Evolutionary conservation across 352 stramenopile species (phyloP).

Genomic region (Saprolegnia diclina): DNA sequence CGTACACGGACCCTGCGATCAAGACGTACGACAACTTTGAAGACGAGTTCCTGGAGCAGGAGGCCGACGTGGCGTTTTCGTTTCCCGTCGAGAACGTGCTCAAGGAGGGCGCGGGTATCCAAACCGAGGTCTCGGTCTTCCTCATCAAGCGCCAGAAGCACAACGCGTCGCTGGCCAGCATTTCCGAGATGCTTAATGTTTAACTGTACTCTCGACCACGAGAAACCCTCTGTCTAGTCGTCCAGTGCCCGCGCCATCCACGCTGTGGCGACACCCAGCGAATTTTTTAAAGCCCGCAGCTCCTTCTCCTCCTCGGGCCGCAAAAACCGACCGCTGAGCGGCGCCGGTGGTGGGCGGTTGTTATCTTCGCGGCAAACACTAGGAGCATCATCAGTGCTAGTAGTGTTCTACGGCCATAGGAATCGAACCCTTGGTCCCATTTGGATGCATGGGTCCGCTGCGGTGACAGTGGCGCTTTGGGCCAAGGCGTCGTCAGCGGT

Average conservation of each 20-base stretch:
- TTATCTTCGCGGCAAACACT: conserved; percentile 8
- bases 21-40: conserved; percentile 86
- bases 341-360: neutral
- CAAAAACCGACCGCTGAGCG: conserved; percentile 40
- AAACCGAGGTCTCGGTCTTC: conserved; percentile 70
- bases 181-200: conserved; percentile 77
- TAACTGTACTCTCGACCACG: conserved; percentile 35
- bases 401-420: too few relatives aligned
- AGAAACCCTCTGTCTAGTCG: conserved; percentile 14
- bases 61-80: conserved; percentile 58
- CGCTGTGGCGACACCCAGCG: conserved; percentile 58
- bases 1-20: conserved; percentile 47
- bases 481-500: conserved; percentile 3
- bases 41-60: conserved; percentile 77
- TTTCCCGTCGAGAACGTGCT: conserved; percentile 64
- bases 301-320: conserved; percentile 52
- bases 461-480: conserved; percentile 14
- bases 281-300: conserved; percentile 42
- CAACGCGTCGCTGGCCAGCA: conserved; percentile 69
- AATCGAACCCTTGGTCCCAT: conserved; percentile 14
- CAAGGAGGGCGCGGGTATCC: conserved; percentile 41
- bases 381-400: neutral
- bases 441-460: neutral
- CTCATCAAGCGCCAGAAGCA: conserved; percentile 71
- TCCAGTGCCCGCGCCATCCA: conserved; percentile 45